Conservation (phyloP, 352 stramenopile genomes). For the Phytophthora foliorum region DNA sequence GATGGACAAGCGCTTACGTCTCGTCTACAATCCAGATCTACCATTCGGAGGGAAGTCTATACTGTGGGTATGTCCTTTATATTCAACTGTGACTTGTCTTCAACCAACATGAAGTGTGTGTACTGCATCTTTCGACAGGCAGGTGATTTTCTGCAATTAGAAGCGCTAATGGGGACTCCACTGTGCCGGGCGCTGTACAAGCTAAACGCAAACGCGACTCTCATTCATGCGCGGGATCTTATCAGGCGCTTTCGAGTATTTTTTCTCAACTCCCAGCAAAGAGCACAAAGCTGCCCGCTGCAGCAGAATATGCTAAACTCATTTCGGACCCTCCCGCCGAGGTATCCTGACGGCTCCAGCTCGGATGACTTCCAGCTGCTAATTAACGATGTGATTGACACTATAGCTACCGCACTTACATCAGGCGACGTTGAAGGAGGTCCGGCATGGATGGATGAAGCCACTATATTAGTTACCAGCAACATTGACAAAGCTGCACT, state of each 20-base stretch:
- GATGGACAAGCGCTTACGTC: slow-evolving; percentile 2
- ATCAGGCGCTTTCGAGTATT: not conserved
- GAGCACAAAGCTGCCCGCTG: not conserved
- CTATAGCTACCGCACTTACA: not conserved
- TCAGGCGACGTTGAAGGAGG: not conserved
- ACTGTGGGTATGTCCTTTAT: too few species aligned
- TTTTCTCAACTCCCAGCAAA: not conserved
- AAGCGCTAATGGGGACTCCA: not conserved
- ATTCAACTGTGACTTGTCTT: too few species aligned
- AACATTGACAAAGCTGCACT: slow-evolving; percentile 8
- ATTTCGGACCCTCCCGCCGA: not conserved
- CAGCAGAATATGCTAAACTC: not conserved
- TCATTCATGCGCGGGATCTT: not conserved
- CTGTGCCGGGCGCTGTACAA: not conserved
- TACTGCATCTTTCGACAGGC: too few species aligned
- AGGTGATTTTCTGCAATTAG: not conserved
- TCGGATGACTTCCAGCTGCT: not conserved
- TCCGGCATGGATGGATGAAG: not conserved
- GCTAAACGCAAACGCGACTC: not conserved
- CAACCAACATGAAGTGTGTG: too few species aligned
- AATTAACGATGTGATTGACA: not conserved
- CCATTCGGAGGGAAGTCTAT: not conserved
- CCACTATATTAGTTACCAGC: slow-evolving; percentile 1
- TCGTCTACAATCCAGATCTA: slow-evolving; percentile 6
- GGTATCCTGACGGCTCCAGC: not conserved